phyloP scores from a whole-genome alignment of 306 rosid genomes.

The Senna tora region DNA sequence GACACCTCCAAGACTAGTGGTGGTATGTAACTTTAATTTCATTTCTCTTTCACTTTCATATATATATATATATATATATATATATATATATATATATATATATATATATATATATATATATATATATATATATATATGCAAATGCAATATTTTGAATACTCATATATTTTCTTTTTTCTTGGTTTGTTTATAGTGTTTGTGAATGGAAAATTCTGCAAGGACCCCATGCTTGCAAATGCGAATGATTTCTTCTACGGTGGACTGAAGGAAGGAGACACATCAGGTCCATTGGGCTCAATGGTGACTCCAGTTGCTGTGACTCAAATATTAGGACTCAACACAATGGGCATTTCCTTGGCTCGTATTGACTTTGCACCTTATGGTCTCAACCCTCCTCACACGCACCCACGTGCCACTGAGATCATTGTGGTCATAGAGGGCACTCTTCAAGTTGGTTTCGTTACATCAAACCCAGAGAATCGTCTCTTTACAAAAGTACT shows the following conservation, averaged over 20 bases:
- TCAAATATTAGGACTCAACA: conserved; percentile 24
- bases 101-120: no score
- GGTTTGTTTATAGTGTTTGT: conserved; percentile 38
- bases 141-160: no score
- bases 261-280: conserved; percentile 14
- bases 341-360: conserved; percentile 30
- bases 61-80: no score
- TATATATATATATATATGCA: no score
- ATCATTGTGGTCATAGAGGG: conserved; percentile 42
- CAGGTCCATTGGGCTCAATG: not conserved
- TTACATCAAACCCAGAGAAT: conserved; percentile 9
- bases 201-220: conserved; percentile 51
- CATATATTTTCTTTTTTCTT: not conserved
- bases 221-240: conserved; percentile 31
- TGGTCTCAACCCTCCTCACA: conserved; percentile 37
- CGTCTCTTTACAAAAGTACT: conserved; percentile 12
- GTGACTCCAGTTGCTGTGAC: not conserved
- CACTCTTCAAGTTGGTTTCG: conserved; percentile 22
- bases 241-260: conserved; percentile 39
- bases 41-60: no score
- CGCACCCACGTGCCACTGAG: conserved; percentile 37
- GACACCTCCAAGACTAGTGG: conserved; percentile 3
- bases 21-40: not conserved
- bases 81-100: no score
- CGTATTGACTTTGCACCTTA: conserved; percentile 30